Evolutionary conservation across 768 basidiomycete genomes (phyloP), one percentile per base, ranked within the genome.

Genomic region (Lactarius hengduanensis): DNA sequence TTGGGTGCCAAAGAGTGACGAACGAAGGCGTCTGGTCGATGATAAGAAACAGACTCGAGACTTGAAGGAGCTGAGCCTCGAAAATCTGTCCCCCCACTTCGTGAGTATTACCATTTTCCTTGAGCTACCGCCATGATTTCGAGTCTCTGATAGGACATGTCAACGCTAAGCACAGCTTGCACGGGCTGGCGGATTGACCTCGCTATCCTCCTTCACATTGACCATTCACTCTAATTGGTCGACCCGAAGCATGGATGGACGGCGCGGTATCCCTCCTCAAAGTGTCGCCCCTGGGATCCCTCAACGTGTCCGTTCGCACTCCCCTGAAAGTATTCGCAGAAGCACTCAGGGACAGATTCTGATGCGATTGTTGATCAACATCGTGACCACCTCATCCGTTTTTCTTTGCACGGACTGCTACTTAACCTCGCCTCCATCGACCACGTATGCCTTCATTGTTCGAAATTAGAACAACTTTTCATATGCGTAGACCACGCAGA

Each of bases 1-100:
- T 83, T 1, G 91, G 91, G 22, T 93, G 91, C 72, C 79, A 82
- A 2, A 89, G 82, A 71, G 84, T 92, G 30, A 89, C 88, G 0
- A 82, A 91, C 59, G 67, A 67, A 10, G 88, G 90, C 1, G 75
- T 91, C 2, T 81, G 77, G 73, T 77, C 82, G 3, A 67, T 91
- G 16, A 71, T 89, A 1, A 78, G 79, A 3, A 65, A 73, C 26
- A 87, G 80, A 66, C 69, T 45, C 74, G 56, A 6, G 85, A 87
- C 2, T 78, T 93, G 9, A 59, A 79, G 5, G 79, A 78, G 1
- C 77, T 92, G 4, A 81, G 82, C 9, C 76, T 94, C 11, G 89
- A 93, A 73, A 83, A 82, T 15, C 73, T 91, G 26, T 86, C 87
- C 3, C 76, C 80, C 0, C 74, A 78, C 67, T 89, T 91, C 70